Evolutionary conservation across 73 alveolate genomes (phyloP).

Genomic region (Paramecium sexaurelia): DNA sequence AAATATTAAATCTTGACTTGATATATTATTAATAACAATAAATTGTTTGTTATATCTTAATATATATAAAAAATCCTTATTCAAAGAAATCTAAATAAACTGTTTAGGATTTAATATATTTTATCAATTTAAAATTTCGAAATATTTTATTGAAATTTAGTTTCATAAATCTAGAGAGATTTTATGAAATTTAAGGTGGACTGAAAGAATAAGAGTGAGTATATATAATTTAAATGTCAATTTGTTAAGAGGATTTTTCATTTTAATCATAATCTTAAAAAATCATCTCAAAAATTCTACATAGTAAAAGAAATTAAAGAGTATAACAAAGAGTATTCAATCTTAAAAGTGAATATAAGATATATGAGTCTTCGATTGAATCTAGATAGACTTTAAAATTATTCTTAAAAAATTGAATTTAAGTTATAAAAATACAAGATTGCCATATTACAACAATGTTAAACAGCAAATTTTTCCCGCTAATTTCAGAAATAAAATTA

Average conservation of each 20-base stretch:
- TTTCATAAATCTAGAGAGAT: too few species aligned
- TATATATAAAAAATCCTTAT: neutral
- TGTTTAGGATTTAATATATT: neutral
- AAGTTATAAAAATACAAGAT: neutral
- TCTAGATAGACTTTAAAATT: neutral
- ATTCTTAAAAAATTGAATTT: neutral
- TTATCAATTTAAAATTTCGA: neutral
- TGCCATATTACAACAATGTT: neutral
- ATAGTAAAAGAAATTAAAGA: neutral
- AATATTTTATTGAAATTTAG: neutral
- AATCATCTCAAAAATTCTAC: neutral
- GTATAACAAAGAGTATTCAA: neutral
- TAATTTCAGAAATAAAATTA: neutral
- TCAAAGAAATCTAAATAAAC: neutral
- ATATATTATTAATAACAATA: neutral
- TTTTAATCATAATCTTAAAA: neutral
- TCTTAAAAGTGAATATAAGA: neutral
- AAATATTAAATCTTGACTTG: neutral
- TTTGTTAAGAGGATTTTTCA: neutral
- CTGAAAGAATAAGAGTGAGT: neutral
- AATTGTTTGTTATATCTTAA: neutral
- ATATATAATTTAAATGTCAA: neutral
- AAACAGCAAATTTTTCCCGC: conserved; percentile 12
- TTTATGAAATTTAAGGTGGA: neutral
- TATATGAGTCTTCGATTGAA: neutral